Conservation (phyloP, 202 grass and related monocot genomes). For the Miscanthus sacchariflorus region DNA sequence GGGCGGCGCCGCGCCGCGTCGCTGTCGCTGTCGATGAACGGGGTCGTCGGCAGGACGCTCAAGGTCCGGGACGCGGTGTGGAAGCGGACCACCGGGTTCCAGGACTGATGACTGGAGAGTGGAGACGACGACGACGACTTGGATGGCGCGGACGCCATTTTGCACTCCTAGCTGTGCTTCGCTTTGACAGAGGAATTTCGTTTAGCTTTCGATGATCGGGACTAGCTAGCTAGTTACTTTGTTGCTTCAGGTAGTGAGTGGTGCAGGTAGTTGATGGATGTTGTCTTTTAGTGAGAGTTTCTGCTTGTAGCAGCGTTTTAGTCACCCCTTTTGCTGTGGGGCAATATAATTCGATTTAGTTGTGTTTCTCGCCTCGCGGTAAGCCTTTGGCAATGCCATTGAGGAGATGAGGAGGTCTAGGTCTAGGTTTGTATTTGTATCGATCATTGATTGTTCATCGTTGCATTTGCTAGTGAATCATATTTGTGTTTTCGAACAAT, state of each 20-base stretch:
- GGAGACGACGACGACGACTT: not conserved
- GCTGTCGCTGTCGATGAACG: constrained; percentile 64
- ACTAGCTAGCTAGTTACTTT: not conserved
- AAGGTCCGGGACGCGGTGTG: constrained; percentile 94
- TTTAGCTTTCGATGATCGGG: not conserved
- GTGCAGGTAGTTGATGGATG: not conserved
- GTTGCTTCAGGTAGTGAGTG: not conserved
- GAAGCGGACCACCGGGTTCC: constrained; percentile 84
- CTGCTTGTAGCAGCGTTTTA: not conserved
- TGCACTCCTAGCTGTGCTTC: not conserved
- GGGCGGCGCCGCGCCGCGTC: constrained; percentile 62
- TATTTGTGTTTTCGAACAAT: too few relatives aligned
- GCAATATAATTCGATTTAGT: not conserved
- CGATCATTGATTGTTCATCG: too few relatives aligned
- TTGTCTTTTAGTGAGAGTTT: not conserved
- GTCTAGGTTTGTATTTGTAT: constrained; percentile 8
- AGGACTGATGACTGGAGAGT: constrained; percentile 54
- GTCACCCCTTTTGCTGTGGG: not conserved
- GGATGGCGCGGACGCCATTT: not conserved
- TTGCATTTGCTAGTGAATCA: too few relatives aligned
- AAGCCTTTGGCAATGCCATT: not conserved
- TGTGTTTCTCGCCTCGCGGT: not conserved
- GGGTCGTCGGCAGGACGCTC: constrained; percentile 67
- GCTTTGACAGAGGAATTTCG: constrained; percentile 20
- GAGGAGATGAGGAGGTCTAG: not conserved